Conservation (phyloP, 306 rosid species). For the Vachellia collinsii region DNA sequence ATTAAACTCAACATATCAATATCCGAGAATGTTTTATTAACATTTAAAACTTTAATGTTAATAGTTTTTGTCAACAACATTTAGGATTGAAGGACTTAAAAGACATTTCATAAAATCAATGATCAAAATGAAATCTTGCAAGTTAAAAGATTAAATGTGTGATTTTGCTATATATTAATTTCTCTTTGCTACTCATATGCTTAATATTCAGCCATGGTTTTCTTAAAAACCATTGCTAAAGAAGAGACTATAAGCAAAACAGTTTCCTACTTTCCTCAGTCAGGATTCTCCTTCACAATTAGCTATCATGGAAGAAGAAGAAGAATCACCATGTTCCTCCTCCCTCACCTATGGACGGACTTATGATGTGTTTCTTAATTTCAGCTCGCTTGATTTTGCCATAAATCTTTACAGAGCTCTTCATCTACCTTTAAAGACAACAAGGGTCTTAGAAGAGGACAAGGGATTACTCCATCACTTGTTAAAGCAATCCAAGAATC, state of each 20-base stretch:
- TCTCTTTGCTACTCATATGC: neutral
- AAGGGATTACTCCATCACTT: neutral
- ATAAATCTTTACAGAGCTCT: neutral
- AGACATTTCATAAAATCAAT: too few relatives aligned
- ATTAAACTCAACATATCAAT: too few relatives aligned
- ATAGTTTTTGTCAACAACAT: too few relatives aligned
- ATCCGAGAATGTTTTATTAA: too few relatives aligned
- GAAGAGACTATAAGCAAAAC: neutral
- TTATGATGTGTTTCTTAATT: conserved; percentile 2
- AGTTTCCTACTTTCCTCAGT: neutral
- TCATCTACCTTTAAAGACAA: neutral
- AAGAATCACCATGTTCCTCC: neutral
- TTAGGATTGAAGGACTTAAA: too few relatives aligned
- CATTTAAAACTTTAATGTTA: too few relatives aligned
- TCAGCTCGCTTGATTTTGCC: neutral
- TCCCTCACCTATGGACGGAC: neutral
- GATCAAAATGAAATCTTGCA: too few relatives aligned
- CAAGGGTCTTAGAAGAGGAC: neutral
- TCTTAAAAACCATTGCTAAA: neutral
- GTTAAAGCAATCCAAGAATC: conserved; percentile 12
- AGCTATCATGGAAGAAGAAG: neutral
- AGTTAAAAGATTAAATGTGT: too few relatives aligned
- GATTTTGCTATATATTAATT: neutral
- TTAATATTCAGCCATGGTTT: neutral
- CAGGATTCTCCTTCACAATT: neutral